Evolutionary conservation across 805 yeast species (phyloP).

Genomic region (Saccharomycopsis javanensis): DNA sequence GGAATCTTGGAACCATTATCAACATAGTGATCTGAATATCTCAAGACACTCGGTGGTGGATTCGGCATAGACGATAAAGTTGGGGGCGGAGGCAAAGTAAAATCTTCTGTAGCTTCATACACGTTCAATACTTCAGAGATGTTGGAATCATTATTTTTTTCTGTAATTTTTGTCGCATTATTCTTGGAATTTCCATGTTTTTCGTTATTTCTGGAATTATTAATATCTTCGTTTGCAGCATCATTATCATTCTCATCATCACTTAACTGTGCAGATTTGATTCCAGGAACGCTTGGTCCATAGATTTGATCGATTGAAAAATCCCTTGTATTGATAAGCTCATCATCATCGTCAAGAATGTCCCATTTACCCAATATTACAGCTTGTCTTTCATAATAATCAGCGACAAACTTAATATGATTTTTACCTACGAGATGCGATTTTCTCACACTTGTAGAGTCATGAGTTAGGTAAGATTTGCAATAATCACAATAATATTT

Average conservation of each 20-base stretch:
- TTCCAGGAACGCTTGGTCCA: conserved; percentile 4
- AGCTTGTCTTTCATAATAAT: conserved; percentile 49
- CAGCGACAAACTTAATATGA: conserved; percentile 62
- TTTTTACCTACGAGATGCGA: conserved; percentile 71
- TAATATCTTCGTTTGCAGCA: not conserved
- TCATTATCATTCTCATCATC: conserved; percentile 1
- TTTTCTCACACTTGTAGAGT: conserved; percentile 75
- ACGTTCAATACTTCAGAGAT: not conserved
- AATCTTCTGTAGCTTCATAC: not conserved
- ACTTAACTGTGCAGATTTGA: not conserved
- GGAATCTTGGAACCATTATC: not conserved
- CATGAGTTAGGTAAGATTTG: conserved; percentile 74
- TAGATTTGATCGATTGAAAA: not conserved
- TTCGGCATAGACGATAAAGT: conserved; percentile 16
- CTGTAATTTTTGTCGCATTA: no score
- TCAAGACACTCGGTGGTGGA: conserved; percentile 18
- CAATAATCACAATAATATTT: conserved; percentile 81
- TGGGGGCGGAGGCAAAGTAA: conserved; percentile 12
- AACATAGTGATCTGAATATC: conserved; percentile 3
- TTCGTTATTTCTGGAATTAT: not conserved
- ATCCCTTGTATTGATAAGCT: conserved; percentile 28
- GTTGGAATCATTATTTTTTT: no score
- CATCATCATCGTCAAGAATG: conserved; percentile 30
- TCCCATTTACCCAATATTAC: conserved; percentile 20
- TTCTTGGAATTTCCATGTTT: not conserved